Evolutionary conservation across 345 rosid species (phyloP).

Genomic region (Eucalyptus pauciflora): DNA sequence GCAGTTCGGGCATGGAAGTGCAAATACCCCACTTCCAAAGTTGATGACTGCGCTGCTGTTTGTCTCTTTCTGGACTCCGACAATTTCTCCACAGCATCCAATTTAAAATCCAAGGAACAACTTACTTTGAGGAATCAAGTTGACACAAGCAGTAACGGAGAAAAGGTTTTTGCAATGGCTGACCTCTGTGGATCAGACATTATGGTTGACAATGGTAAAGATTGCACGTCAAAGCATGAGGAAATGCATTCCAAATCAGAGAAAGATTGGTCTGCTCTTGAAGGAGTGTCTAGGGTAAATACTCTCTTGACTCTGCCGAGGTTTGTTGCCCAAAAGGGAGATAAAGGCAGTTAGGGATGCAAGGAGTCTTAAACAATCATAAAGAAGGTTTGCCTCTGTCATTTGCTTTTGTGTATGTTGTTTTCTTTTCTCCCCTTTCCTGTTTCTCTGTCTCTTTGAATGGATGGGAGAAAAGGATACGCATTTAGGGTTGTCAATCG

Average conservation of each 20-base stretch:
- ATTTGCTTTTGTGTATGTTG: neutral
- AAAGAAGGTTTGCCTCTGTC: neutral
- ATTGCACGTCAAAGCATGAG: slow-evolving; percentile 24
- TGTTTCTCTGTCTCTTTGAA: slow-evolving; percentile 1
- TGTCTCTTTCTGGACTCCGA: slow-evolving; percentile 71
- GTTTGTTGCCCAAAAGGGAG: slow-evolving; percentile 58
- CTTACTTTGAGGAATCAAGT: slow-evolving; percentile 4
- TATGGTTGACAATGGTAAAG: slow-evolving; percentile 22
- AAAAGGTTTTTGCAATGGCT: slow-evolving; percentile 9
- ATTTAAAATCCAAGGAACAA: slow-evolving; percentile 20
- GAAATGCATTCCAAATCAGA: slow-evolving; percentile 19
- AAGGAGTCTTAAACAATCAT: slow-evolving; percentile 3
- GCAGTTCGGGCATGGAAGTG: slow-evolving; percentile 88
- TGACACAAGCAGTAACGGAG: slow-evolving; percentile 11
- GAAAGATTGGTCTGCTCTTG: slow-evolving; percentile 78
- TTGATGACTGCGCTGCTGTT: slow-evolving; percentile 92
- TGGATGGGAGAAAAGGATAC: neutral
- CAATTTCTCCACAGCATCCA: slow-evolving; percentile 27
- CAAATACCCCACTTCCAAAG: slow-evolving; percentile 88
- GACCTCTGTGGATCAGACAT: slow-evolving; percentile 24
- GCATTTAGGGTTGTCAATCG: slow-evolving; percentile 4
- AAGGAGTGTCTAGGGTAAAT: slow-evolving; percentile 84
- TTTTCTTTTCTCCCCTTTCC: neutral
- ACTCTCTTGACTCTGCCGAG: slow-evolving; percentile 74
- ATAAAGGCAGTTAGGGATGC: slow-evolving; percentile 4